phyloP scores from a whole-genome alignment of 129 eudicot species.

The Tagetes erecta region DNA sequence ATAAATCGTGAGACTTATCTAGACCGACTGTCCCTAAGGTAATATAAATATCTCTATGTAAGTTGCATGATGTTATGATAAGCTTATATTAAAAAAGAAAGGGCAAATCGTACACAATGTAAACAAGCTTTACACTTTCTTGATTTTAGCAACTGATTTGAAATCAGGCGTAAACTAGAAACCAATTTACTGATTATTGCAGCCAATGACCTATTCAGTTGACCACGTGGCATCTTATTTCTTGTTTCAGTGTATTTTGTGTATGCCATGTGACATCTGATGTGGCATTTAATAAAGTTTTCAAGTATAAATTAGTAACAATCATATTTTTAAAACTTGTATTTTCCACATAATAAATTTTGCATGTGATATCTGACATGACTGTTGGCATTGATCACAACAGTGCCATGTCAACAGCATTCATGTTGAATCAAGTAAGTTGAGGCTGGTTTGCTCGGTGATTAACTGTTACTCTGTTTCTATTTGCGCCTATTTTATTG shows the following conservation, averaged over 20 bases:
- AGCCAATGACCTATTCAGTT: not conserved
- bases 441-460: not conserved
- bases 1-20: constrained; percentile 96
- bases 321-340: not conserved
- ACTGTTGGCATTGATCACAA: not conserved
- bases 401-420: not conserved
- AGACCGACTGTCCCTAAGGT: constrained; percentile 90
- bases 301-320: not conserved
- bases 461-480: not conserved
- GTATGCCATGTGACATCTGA: not conserved
- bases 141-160: not conserved
- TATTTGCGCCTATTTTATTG: not conserved
- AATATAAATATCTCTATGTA: constrained; percentile 15
- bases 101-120: not conserved
- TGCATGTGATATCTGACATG: not conserved
- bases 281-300: not conserved
- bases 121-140: not conserved
- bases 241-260: constrained; percentile 1
- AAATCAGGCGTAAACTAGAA: not conserved
- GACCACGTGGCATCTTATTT: not conserved
- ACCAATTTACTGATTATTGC: not conserved
- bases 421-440: not conserved
- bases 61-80: not conserved
- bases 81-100: not conserved
- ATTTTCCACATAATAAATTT: not conserved